These are phyloP conservation scores for Lanmaoa rubissima DNA, from an alignment of 768 basidiomycete species.

Conservation along the genomic window DNA sequence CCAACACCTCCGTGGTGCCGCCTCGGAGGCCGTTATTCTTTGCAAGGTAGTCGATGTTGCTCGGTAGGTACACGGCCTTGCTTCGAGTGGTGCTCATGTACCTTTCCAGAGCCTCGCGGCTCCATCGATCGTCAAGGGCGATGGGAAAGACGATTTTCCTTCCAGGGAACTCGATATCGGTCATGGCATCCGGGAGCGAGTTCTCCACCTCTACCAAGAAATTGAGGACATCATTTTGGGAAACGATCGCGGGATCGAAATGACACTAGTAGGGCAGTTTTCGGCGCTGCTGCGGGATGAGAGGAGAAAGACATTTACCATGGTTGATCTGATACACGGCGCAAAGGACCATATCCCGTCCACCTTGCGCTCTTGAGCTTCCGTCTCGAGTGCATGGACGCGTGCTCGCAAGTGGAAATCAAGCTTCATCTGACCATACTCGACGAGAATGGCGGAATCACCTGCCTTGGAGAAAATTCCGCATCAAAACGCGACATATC, in stretches of 20 bases:
- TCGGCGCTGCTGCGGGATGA: background rate
- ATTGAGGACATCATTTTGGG: conserved; percentile 44
- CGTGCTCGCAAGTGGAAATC: conserved; percentile 54
- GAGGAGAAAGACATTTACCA: conserved; percentile 37
- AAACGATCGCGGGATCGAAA: conserved; percentile 43
- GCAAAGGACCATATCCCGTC: conserved; percentile 42
- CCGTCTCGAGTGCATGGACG: conserved; percentile 53
- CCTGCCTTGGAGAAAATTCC: conserved; percentile 46
- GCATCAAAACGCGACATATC: background rate
- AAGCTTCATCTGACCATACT: conserved; percentile 55
- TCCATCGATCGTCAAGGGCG: conserved; percentile 59
- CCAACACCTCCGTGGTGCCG: conserved; percentile 42
- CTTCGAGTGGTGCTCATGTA: conserved; percentile 57
- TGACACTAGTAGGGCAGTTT: conserved; percentile 37
- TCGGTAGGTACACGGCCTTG: conserved; percentile 64
- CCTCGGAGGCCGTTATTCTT: conserved; percentile 55
- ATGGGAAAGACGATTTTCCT: conserved; percentile 61
- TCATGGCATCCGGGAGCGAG: conserved; percentile 39
- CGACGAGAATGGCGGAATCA: conserved; percentile 60
- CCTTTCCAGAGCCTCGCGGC: conserved; percentile 49
- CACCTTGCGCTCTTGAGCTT: conserved; percentile 32
- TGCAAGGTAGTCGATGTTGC: conserved; percentile 66
- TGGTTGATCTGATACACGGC: conserved; percentile 56
- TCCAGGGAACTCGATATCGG: conserved; percentile 45
- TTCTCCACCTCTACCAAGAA: conserved; percentile 39